These are phyloP conservation scores for Centella asiatica DNA, from an alignment of 129 eudicot species.

Conservation along the genomic window DNA sequence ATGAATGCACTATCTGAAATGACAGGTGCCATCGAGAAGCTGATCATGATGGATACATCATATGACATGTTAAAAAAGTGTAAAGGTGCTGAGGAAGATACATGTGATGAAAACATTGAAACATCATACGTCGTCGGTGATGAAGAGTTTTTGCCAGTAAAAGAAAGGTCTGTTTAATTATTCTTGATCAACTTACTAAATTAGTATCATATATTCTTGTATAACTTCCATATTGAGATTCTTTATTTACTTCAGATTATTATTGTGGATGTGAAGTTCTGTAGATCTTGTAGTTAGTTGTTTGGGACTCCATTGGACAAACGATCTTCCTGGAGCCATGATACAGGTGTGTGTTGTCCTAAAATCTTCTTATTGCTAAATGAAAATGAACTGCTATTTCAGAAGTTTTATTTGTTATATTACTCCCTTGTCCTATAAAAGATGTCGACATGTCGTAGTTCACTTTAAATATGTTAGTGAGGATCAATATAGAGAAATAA, in stretches of 20 bases:
- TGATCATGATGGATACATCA: conserved; percentile 91
- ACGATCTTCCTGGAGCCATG: conserved; percentile 99
- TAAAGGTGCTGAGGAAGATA: conserved; percentile 49
- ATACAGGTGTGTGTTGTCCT: conserved; percentile 57
- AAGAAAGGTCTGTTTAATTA: conserved; percentile 51
- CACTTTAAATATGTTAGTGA: no score
- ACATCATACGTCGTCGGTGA: conserved; percentile 78
- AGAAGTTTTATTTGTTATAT: no score
- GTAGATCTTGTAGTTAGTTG: conserved; percentile 84
- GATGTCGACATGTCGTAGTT: no score
- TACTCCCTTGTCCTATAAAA: neutral
- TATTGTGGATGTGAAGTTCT: conserved; percentile 40
- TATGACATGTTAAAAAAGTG: conserved; percentile 72
- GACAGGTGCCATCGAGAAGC: conserved; percentile 79
- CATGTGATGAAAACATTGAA: conserved; percentile 44
- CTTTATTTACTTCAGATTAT: conserved; percentile 6
- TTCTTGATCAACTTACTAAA: neutral
- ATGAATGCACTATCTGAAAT: conserved; percentile 1
- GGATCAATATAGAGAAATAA: no score
- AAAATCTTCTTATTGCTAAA: neutral
- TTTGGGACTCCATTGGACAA: conserved; percentile 99
- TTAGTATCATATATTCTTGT: neutral
- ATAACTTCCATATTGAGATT: neutral
- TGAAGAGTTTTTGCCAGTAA: conserved; percentile 85
- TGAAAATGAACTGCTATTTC: neutral